Base-by-base conservation (phyloP, 2,329 filamentous ascomycete species). In the Ceratocystis destructans region DNA sequence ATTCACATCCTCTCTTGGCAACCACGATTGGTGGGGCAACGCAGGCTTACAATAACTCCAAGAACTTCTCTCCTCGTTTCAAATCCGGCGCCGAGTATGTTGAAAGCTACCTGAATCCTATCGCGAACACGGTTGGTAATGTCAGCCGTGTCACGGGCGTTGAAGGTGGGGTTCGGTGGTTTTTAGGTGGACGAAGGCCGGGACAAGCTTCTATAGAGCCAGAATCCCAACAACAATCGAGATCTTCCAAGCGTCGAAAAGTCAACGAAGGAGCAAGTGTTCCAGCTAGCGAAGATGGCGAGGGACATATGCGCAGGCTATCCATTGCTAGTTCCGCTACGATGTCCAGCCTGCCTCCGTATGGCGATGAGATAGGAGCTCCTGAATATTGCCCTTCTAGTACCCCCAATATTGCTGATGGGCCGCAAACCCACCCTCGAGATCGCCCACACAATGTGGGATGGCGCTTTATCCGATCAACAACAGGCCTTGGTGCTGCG, bases 21-120 rank as follows among this genome's bases (percentile, higher is more conserved):
- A 90, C 85, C 33, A 90, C 91, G 0, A 92, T 96, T 71, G 90
- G 89, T 70, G 86, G 87, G 64, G 93, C 91, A 0, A 83, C 93
- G 6, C 90, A 88, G 1, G 90, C 89, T 1, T 97, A 97, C 74
- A 87, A 88, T 33, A 87, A 83, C 2, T 91, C 89, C 10, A 96
- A 97, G 76, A 90, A 92, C 70, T 95, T 93, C 72, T 95, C 90
- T 1, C 91, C 93, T 0, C 83, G 88, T 1, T 90, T 96, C 73
- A 91, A 89, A 74, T 88, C 89, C n/a, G 85, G 91, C 68, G 93
- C 90, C 62, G 90, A 96, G 74, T 90, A 95, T 71, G 86, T 96
- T 22, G 93, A 97, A 75, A 87, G 89, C 61, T 93, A 90, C 70
- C 84, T 96, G 64, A 89, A 88, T 1, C 91, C 90, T 1, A 85